Conservation (phyloP, 1,284 basidiomycete species). For the Vanrija sp. region DNA sequence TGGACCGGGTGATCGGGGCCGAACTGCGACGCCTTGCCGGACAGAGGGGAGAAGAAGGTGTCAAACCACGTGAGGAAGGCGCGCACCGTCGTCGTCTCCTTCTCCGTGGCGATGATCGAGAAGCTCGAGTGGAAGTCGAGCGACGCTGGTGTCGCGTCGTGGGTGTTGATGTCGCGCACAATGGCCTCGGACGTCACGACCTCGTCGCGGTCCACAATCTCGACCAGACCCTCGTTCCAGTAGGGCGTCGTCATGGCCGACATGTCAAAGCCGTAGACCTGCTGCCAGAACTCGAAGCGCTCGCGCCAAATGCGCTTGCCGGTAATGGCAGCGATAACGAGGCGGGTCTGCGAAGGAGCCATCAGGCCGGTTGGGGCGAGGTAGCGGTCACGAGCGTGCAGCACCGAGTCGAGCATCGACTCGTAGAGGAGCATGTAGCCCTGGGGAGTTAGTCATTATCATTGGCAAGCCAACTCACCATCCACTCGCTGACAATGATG, state of each 20-base stretch:
- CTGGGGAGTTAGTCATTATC: too few relatives aligned
- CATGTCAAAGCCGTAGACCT: slow-evolving; percentile 88
- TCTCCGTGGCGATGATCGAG: slow-evolving; percentile 60
- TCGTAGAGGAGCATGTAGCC: slow-evolving; percentile 87
- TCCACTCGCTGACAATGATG: slow-evolving; percentile 96
- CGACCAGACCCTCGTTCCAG: slow-evolving; percentile 74
- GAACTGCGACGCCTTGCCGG: slow-evolving; percentile 51
- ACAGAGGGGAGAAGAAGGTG: slow-evolving; percentile 73
- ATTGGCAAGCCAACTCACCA: slow-evolving; percentile 50
- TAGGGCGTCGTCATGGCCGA: slow-evolving; percentile 65
- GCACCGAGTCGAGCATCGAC: slow-evolving; percentile 93
- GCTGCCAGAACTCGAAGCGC: slow-evolving; percentile 80
- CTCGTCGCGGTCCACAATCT: slow-evolving; percentile 67
- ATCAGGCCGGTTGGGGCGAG: slow-evolving; percentile 73
- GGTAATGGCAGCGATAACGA: slow-evolving; percentile 77
- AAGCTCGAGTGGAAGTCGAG: slow-evolving; percentile 77
- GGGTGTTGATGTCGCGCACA: slow-evolving; percentile 67
- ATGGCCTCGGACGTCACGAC: slow-evolving; percentile 64
- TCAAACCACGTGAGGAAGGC: slow-evolving; percentile 92
- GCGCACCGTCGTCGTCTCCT: slow-evolving; percentile 63
- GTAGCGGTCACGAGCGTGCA: slow-evolving; percentile 45
- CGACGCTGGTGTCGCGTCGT: slow-evolving; percentile 61
- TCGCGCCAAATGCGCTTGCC: slow-evolving; percentile 72
- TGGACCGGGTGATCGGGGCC: slow-evolving; percentile 46
- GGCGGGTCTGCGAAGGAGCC: slow-evolving; percentile 84